Percentiles rank a stretch among this genome's conserved stretches.
phyloP scores from a whole-genome alignment of 108 stramenopile species.

The Phaeodactylum tricornutum region DNA sequence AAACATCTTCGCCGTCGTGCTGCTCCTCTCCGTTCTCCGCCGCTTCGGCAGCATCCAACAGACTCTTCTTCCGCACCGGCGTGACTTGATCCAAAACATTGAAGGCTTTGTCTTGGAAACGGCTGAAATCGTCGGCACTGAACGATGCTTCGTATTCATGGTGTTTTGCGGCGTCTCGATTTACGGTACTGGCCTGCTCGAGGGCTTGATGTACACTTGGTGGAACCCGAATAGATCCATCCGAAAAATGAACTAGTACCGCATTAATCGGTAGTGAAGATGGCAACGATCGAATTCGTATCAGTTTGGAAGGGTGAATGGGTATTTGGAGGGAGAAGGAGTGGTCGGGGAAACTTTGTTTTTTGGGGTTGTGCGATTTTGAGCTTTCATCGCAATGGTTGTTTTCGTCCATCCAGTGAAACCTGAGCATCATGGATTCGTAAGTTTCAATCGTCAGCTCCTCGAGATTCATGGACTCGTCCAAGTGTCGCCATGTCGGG shows the following conservation, averaged over 20 bases:
- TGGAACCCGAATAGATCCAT: constrained; percentile 45
- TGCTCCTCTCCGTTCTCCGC: not conserved
- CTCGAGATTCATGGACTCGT: too few relatives aligned
- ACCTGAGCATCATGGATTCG: too few relatives aligned
- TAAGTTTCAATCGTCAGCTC: too few relatives aligned
- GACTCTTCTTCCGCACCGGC: not conserved
- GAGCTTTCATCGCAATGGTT: too few relatives aligned
- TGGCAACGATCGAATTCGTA: too few relatives aligned
- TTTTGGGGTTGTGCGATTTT: too few relatives aligned
- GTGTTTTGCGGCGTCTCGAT: not conserved
- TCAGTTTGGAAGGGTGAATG: too few relatives aligned
- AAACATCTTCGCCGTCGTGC: constrained; percentile 6
- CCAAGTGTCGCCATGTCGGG: too few relatives aligned
- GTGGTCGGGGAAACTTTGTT: too few relatives aligned
- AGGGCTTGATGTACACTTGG: constrained; percentile 9
- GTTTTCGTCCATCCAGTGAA: too few relatives aligned
- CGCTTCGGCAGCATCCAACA: too few relatives aligned
- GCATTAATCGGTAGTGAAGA: constrained; percentile 75
- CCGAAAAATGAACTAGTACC: constrained; percentile 53
- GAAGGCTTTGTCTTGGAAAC: constrained; percentile 41
- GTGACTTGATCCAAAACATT: constrained; percentile 15
- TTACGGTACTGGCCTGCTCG: not conserved
- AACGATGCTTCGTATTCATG: not conserved
- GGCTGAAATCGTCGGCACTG: constrained; percentile 19
- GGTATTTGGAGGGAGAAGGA: too few relatives aligned